These are phyloP conservation scores for Colletotrichum sp. DNA, from an alignment of 2,329 filamentous ascomycete species.

Conservation along the genomic window DNA sequence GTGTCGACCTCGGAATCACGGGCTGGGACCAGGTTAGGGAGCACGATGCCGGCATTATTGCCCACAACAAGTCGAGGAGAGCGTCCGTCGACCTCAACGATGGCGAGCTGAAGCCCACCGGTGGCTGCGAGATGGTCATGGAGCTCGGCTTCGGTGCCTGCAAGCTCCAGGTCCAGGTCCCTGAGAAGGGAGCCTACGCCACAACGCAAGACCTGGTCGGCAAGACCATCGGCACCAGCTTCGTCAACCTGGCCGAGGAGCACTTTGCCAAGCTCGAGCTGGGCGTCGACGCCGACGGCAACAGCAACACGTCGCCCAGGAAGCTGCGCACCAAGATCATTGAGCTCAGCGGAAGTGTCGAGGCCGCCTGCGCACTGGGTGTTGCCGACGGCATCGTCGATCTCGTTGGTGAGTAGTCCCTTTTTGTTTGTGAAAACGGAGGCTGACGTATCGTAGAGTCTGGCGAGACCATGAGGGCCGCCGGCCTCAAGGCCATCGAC, in stretches of 20 bases:
- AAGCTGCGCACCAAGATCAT: slow-evolving; percentile 87
- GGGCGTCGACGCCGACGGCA: slow-evolving; percentile 47
- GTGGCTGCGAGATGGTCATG: slow-evolving; percentile 84
- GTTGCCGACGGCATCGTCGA: slow-evolving; percentile 98
- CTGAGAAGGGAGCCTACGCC: slow-evolving; percentile 77
- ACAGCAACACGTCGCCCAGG: slow-evolving; percentile 35
- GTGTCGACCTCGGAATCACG: slow-evolving; percentile 93
- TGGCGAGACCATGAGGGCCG: slow-evolving; percentile 96
- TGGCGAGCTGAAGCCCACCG: slow-evolving; percentile 52
- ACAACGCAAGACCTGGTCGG: slow-evolving; percentile 82
- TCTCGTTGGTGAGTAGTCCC: slow-evolving; percentile 77
- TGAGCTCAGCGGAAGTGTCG: slow-evolving; percentile 94
- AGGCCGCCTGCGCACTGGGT: slow-evolving; percentile 93
- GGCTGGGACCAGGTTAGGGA: slow-evolving; percentile 92
- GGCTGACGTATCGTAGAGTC: slow-evolving; percentile 69
- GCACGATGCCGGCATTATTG: slow-evolving; percentile 72
- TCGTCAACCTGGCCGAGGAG: slow-evolving; percentile 80
- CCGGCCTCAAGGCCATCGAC: slow-evolving; percentile 91
- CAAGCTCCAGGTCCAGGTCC: slow-evolving; percentile 96
- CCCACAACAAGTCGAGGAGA: slow-evolving; percentile 51
- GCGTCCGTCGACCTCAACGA: slow-evolving; percentile 52
- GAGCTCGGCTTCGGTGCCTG: slow-evolving; percentile 91
- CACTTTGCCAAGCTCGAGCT: slow-evolving; percentile 85
- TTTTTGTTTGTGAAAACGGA: neutral
- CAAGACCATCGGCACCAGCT: slow-evolving; percentile 94